Percentiles rank a stretch among this genome's conserved stretches.
phyloP scores from a whole-genome alignment of 345 rosid species.

The Populus simonii region DNA sequence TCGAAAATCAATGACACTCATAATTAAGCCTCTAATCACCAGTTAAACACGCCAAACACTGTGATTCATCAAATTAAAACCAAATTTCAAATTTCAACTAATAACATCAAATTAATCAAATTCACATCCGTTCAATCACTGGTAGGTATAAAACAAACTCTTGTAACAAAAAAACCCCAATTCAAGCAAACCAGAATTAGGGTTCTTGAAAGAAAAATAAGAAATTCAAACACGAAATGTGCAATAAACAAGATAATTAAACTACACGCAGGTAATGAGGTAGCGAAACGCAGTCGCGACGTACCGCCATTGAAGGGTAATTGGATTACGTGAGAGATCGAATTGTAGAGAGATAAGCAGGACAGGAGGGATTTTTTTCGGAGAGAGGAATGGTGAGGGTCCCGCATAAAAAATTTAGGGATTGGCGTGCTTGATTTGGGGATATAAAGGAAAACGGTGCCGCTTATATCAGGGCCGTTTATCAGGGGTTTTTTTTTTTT shows the following conservation, averaged over 20 bases:
- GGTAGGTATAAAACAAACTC: not conserved
- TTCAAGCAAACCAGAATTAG: slow-evolving; percentile 5
- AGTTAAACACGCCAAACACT: not conserved
- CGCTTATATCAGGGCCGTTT: slow-evolving; percentile 24
- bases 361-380: not conserved
- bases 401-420: slow-evolving; percentile 20
- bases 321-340: slow-evolving; percentile 17
- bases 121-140: not conserved
- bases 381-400: slow-evolving; percentile 21
- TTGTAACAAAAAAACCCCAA: slow-evolving; percentile 13
- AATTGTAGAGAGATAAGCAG: slow-evolving; percentile 10
- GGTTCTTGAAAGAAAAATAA: not conserved
- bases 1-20: not conserved
- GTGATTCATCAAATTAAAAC: slow-evolving; percentile 1
- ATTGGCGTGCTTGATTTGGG: not conserved
- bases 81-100: not conserved
- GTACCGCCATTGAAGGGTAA: slow-evolving; percentile 45
- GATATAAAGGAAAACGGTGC: slow-evolving; percentile 3
- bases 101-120: slow-evolving; percentile 3
- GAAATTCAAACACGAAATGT: not conserved
- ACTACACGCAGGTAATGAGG: not conserved
- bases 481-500: not conserved
- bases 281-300: slow-evolving; percentile 13
- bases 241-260: not conserved
- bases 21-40: not conserved